A percentile compares a stretch with the other conserved stretches of the same genome.
Conservation (phyloP, 176 grass and related monocot species). For the Canna indica region DNA sequence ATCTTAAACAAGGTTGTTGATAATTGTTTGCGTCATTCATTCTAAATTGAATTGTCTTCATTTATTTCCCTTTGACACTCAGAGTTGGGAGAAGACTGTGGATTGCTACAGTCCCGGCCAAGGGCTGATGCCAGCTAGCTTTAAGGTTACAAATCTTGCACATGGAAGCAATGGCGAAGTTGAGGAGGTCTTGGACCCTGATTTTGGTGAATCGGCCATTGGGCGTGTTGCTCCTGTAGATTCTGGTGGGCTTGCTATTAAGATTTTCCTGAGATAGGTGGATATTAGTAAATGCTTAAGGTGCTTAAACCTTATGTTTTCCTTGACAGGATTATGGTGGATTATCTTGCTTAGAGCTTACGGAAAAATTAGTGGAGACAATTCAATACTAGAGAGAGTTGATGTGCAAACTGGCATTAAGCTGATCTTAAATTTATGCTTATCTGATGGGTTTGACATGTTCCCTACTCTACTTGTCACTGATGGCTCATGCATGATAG, state of each 20-base stretch:
- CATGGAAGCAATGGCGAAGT: slow-evolving; percentile 58
- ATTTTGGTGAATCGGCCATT: slow-evolving; percentile 77
- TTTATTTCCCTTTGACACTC: slow-evolving; percentile 33
- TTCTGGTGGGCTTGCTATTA: slow-evolving; percentile 35
- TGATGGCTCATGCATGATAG: slow-evolving; percentile 85
- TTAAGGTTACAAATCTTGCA: slow-evolving; percentile 53
- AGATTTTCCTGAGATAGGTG: background rate
- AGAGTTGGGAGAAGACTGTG: slow-evolving; percentile 90
- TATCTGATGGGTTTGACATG: slow-evolving; percentile 82
- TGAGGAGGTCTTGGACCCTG: slow-evolving; percentile 73
- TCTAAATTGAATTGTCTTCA: background rate
- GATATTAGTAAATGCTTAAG: too few relatives aligned
- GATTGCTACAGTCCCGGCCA: slow-evolving; percentile 82
- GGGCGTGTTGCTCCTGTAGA: slow-evolving; percentile 77
- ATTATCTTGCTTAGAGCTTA: slow-evolving; percentile 80
- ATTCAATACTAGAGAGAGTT: slow-evolving; percentile 55
- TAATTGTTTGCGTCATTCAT: background rate
- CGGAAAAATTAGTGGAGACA: slow-evolving; percentile 70
- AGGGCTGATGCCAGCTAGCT: slow-evolving; percentile 83
- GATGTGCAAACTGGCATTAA: slow-evolving; percentile 77
- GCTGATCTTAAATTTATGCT: slow-evolving; percentile 63
- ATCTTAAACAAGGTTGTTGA: background rate
- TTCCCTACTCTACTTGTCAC: slow-evolving; percentile 75
- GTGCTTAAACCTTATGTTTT: background rate
- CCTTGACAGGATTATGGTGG: slow-evolving; percentile 64